Base-by-base conservation (phyloP, 352 stramenopile species). In the Salisapilia sapeloensis region DNA sequence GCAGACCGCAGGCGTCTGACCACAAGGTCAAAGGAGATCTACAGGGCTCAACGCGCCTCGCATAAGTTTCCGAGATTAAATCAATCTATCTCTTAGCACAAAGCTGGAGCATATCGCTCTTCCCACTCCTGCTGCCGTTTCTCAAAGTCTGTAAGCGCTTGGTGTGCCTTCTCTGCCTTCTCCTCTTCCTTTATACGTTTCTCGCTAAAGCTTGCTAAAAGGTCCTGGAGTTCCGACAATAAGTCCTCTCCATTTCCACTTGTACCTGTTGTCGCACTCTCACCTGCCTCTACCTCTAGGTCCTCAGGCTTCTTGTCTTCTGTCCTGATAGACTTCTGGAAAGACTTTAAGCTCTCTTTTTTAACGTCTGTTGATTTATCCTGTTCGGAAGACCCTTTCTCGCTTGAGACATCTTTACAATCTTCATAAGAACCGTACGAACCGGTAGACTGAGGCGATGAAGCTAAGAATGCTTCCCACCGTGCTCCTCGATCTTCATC, bases 11-110 rank as follows among this genome's bases (percentile, higher is more conserved):
- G 39, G 52, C 65, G 18, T 45, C 67, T 12, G 75, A 84, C 23
- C 69, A 86, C 56, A 86, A 86, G 42, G 44, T 85, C n/a, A 59
- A 62, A 13, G n/a, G n/a, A n/a, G 60, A 69, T 12, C 36, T 52
- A n/a, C n/a, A n/a, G n/a, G n/a, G n/a, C n/a, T n/a, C n/a, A n/a
- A n/a, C n/a, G n/a, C n/a, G n/a, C n/a, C n/a, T n/a, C n/a, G n/a
- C n/a, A n/a, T n/a, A n/a, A n/a, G n/a, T n/a, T n/a, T n/a, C n/a
- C 11, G 13, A 34, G 9, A 34, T 34, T 34, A 23, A 7, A 31
- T 40, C 20, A 12, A 32, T 40, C 14, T 40, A 17, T 14, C 16
- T 27, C 18, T 33, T 2, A 35, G 24, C 1, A 38, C 2, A 24
- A n/a, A n/a, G n/a, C n/a, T n/a, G 34, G 33, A 7, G 33, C 27